Base-by-base conservation (phyloP, 306 rosid species). In the Amphicarpaea edgeworthii region DNA sequence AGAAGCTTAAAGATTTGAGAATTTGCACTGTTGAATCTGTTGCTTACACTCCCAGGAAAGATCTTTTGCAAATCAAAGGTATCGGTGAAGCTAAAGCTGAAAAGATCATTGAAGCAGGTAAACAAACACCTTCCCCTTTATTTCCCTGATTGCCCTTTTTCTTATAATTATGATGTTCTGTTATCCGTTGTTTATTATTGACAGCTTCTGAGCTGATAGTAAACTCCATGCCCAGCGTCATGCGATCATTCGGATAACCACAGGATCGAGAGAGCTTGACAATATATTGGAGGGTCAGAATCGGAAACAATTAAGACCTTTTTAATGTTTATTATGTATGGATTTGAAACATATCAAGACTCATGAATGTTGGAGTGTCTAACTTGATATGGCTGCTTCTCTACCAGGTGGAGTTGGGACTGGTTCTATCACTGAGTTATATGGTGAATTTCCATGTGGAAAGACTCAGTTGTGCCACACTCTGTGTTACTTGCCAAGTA, bases 391-490 rank as follows among this genome's bases (percentile, higher is more conserved):
- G 3, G 26, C 23, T 80, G 23, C n/a, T 81, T 72, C n/a, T n/a
- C 42, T 85, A 57, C 38, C 88, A 95, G 99, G 99, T 69, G 99
- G 99, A 79, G 45, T 95, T 19, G 99, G 92, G 82, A 92, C 99
- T 0, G 97, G 99, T 58, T 92, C 99, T 69, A 95, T 95, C 74
- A 92, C 99, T 12, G 99, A 95, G 90, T 34, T 95, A 61, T 95
- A 95, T 80, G 99, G 99, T 30, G 99, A 95, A 81, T 95, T 92
- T 73, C 93, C 96, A 53, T 89, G 91, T 47, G 99, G 99, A 76
- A 95, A 95, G 89, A 95, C 97, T 78, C 99, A 95, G 80, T 80
- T 95, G 78, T 95, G 98, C 83, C 98, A 95, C 90, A 95, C 98
- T 15, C 17, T 95, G 98, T 72, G 98, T 95, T 87, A 92, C 99